phyloP scores from a whole-genome alignment of 2,329 filamentous ascomycete species.

The Parastagonospora nodorum region DNA sequence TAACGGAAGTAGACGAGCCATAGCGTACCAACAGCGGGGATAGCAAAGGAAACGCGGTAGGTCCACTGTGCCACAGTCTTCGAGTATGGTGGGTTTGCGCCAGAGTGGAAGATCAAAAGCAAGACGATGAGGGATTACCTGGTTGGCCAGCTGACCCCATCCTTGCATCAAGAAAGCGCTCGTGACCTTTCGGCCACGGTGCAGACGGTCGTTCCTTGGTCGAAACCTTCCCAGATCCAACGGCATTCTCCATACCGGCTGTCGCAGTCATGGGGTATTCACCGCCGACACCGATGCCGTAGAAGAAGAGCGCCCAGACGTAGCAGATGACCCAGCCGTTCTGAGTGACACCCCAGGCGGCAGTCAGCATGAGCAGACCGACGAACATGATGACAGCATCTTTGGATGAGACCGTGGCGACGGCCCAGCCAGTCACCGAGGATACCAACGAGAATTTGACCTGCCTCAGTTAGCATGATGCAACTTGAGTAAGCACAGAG shows the following conservation, averaged over 20 bases:
- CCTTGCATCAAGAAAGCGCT: slow-evolving; percentile 98
- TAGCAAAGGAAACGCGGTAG: slow-evolving; percentile 89
- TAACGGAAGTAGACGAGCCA: slow-evolving; percentile 97
- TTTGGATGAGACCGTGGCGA: slow-evolving; percentile 91
- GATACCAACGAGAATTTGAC: slow-evolving; percentile 82
- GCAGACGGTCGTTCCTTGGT: slow-evolving; percentile 92
- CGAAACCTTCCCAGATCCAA: slow-evolving; percentile 83
- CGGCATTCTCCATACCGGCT: slow-evolving; percentile 89
- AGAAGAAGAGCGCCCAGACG: slow-evolving; percentile 92
- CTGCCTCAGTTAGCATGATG: slow-evolving; percentile 2
- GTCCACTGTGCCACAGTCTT: slow-evolving; percentile 81
- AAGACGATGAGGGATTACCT: slow-evolving; percentile 84
- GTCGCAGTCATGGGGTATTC: slow-evolving; percentile 98
- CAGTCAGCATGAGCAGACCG: slow-evolving; percentile 88
- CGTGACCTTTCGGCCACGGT: slow-evolving; percentile 94
- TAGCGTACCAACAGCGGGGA: slow-evolving; percentile 86
- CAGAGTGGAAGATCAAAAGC: slow-evolving; percentile 86
- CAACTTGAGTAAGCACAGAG: background rate
- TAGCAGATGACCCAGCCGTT: slow-evolving; percentile 99
- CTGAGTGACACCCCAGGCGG: slow-evolving; percentile 83
- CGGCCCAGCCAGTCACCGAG: slow-evolving; percentile 82
- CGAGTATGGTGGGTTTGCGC: slow-evolving; percentile 75
- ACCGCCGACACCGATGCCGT: slow-evolving; percentile 74
- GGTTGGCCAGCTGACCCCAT: slow-evolving; percentile 96
- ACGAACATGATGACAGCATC: slow-evolving; percentile 94